Conservation (phyloP, 2,329 filamentous ascomycete species). For the Ophiostoma novo-ulmi region DNA sequence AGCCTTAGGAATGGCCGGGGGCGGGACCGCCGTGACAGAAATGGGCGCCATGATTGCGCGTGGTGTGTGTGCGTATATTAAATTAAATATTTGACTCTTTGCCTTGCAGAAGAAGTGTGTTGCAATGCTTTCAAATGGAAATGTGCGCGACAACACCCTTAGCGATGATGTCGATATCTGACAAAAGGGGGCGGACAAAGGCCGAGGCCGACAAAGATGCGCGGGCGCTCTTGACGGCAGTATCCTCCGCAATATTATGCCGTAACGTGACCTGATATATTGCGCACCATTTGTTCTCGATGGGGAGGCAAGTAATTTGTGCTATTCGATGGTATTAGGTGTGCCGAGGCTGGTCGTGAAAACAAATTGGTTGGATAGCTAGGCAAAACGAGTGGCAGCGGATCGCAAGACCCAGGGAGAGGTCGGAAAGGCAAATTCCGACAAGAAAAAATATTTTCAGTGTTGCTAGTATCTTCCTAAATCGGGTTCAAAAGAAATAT, state of each 20-base stretch:
- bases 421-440: background rate
- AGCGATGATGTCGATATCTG: background rate
- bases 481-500: background rate
- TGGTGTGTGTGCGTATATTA: background rate
- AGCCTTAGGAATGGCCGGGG: constrained; percentile 50
- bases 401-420: constrained; percentile 13
- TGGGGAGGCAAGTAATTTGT: background rate
- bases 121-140: background rate
- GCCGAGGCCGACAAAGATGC: constrained; percentile 5
- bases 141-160: background rate
- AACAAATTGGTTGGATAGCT: background rate
- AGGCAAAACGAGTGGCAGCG: background rate
- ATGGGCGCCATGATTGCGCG: constrained; percentile 48
- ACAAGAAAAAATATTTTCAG: no score
- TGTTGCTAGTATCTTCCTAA: background rate
- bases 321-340: background rate
- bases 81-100: background rate
- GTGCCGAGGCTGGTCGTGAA: background rate
- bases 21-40: constrained; percentile 43
- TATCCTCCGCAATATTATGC: constrained; percentile 8
- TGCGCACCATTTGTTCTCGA: constrained; percentile 10
- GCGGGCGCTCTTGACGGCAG: background rate
- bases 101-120: background rate
- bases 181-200: constrained; percentile 3
- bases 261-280: background rate